These are phyloP conservation scores for Quercus dentata DNA, from an alignment of 306 rosid genomes.

Conservation along the genomic window DNA sequence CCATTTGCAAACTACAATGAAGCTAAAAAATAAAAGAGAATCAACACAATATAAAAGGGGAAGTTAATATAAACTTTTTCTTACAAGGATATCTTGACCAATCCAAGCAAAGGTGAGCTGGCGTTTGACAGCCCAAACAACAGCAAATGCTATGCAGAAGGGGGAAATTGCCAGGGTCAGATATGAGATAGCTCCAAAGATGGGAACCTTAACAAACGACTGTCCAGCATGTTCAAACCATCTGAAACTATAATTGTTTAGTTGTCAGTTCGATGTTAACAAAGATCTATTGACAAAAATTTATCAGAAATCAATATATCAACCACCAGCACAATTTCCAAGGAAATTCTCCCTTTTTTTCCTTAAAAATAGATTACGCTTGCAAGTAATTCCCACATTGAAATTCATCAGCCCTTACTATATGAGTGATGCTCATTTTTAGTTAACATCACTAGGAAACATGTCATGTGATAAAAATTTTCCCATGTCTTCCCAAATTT, in stretches of 20 bases:
- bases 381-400: not conserved
- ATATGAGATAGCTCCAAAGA: slow-evolving; percentile 87
- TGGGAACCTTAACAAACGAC: slow-evolving; percentile 69
- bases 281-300: slow-evolving; percentile 1
- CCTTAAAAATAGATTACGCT: not conserved
- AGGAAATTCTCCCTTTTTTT: not conserved
- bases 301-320: slow-evolving; percentile 3
- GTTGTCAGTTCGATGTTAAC: slow-evolving; percentile 38
- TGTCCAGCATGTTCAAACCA: slow-evolving; percentile 77
- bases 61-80: slow-evolving; percentile 26
- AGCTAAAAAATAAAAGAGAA: slow-evolving; percentile 4
- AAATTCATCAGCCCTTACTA: not conserved
- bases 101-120: slow-evolving; percentile 73
- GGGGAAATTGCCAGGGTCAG: slow-evolving; percentile 88
- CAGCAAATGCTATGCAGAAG: slow-evolving; percentile 83
- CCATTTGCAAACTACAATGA: not conserved
- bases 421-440: not conserved
- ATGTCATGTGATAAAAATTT: not conserved
- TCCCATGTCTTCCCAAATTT: not conserved
- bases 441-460: not conserved
- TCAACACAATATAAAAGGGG: slow-evolving; percentile 8
- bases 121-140: slow-evolving; percentile 81
- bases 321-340: not conserved
- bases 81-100: slow-evolving; percentile 97
- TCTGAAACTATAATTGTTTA: slow-evolving; percentile 76